phyloP scores from a whole-genome alignment of 768 basidiomycete genomes.

The Pilatotrama ljubarskyi region DNA sequence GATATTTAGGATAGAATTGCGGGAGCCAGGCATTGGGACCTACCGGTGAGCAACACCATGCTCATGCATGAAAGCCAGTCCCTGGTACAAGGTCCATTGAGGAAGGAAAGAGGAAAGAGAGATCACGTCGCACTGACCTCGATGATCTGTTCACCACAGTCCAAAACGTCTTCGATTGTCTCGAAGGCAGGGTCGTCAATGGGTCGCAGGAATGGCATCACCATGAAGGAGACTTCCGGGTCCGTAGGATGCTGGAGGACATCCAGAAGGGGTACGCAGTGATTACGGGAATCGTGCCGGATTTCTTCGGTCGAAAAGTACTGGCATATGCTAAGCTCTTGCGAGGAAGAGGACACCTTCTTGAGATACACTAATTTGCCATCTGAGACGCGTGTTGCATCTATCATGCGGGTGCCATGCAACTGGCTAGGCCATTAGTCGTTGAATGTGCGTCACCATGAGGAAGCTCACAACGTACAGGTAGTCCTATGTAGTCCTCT shows the following conservation, averaged over 20 bases:
- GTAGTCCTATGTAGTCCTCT: not conserved
- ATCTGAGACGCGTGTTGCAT: constrained; percentile 22
- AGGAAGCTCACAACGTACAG: not conserved
- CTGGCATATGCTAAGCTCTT: constrained; percentile 16
- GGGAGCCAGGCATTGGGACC: too few relatives aligned
- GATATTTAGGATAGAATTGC: not conserved
- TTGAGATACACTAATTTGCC: constrained; percentile 25
- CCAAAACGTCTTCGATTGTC: constrained; percentile 28
- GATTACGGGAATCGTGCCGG: constrained; percentile 23
- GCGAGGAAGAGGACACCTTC: not conserved
- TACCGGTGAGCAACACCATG: too few relatives aligned
- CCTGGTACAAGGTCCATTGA: too few relatives aligned
- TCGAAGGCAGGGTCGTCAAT: constrained; percentile 27
- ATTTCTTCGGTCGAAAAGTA: constrained; percentile 14
- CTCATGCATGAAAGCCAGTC: constrained; percentile 9
- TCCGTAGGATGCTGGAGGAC: constrained; percentile 18
- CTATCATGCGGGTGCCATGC: constrained; percentile 13
- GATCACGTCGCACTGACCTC: constrained; percentile 20
- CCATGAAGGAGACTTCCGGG: constrained; percentile 16
- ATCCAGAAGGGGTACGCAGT: constrained; percentile 24
- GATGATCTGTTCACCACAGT: constrained; percentile 27
- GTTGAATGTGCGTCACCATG: not conserved
- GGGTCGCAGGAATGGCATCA: constrained; percentile 25
- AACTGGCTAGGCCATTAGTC: too few relatives aligned
- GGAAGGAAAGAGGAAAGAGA: not conserved